phyloP scores from a whole-genome alignment of 331 rosid genomes.

The Phaseolus coccineus region DNA sequence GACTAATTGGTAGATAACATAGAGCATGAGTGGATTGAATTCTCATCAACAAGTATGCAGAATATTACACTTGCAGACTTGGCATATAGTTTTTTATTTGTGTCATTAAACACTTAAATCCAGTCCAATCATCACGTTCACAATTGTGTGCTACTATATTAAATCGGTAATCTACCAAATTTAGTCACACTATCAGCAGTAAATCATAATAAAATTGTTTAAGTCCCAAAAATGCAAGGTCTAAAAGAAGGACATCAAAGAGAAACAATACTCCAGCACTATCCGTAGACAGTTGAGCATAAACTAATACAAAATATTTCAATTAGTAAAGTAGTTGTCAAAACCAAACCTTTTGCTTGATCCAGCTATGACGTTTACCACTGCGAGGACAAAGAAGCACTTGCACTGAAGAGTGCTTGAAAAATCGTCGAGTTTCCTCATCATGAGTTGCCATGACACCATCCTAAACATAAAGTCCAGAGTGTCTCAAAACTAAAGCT shows the following conservation, averaged over 20 bases:
- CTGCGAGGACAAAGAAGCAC: conserved; percentile 92
- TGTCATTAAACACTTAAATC: background rate
- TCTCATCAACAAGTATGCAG: background rate
- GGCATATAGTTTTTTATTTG: background rate
- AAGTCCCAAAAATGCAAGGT: conserved; percentile 28
- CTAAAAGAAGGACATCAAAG: conserved; percentile 14
- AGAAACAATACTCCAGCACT: conserved; percentile 30
- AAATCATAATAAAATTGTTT: conserved; percentile 20
- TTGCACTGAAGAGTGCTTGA: conserved; percentile 87
- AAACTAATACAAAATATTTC: conserved; percentile 8
- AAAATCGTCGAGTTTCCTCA: conserved; percentile 92
- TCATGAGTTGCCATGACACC: conserved; percentile 98
- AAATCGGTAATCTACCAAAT: background rate
- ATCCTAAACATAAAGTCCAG: conserved; percentile 61
- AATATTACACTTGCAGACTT: background rate
- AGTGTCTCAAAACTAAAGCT: conserved; percentile 27
- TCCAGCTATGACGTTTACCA: conserved; percentile 93
- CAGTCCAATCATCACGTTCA: background rate
- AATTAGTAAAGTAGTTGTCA: background rate
- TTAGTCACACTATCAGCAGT: background rate
- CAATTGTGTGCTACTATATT: background rate
- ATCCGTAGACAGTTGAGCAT: conserved; percentile 32
- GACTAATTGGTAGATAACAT: too few relatives aligned
- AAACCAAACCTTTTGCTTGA: conserved; percentile 82
- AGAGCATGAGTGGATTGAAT: background rate